phyloP scores from a whole-genome alignment of 768 basidiomycete species.

The Candolleomyces aberdarensis region DNA sequence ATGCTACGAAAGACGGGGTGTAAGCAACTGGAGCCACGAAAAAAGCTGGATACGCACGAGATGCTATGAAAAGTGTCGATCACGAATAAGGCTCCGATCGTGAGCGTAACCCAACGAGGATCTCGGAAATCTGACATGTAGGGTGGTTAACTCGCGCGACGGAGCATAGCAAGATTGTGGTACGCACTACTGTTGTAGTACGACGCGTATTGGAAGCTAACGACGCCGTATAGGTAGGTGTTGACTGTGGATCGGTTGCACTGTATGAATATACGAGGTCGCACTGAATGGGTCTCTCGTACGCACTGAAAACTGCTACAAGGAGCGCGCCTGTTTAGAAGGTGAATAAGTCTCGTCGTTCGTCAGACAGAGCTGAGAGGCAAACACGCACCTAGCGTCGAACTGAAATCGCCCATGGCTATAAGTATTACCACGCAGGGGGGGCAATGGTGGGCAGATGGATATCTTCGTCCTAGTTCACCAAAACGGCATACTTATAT shows the following conservation, averaged over 20 bases:
- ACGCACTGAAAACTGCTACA: not conserved
- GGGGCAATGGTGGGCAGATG: too few species aligned
- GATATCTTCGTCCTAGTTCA: too few species aligned
- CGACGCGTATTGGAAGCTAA: slow-evolving; percentile 1
- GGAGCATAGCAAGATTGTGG: not conserved
- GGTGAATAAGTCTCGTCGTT: not conserved
- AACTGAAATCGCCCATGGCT: too few species aligned
- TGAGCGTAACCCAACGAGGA: not conserved
- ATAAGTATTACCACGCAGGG: too few species aligned
- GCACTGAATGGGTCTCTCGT: not conserved
- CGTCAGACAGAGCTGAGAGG: too few species aligned
- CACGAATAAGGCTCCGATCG: slow-evolving; percentile 1
- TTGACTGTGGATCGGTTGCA: not conserved
- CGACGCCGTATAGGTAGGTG: slow-evolving; percentile 6
- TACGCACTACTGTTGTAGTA: slow-evolving; percentile 1
- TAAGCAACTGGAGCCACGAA: too few species aligned
- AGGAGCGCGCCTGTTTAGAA: not conserved
- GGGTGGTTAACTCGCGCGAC: not conserved
- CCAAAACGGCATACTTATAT: too few species aligned
- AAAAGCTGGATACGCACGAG: not conserved
- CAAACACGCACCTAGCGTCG: too few species aligned
- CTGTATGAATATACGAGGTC: not conserved
- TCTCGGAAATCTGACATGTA: not conserved
- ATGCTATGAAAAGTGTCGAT: slow-evolving; percentile 8
- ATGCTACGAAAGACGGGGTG: not conserved